Base-by-base conservation (phyloP, 75 land plant genomes). In the Pinus albicaulis region DNA sequence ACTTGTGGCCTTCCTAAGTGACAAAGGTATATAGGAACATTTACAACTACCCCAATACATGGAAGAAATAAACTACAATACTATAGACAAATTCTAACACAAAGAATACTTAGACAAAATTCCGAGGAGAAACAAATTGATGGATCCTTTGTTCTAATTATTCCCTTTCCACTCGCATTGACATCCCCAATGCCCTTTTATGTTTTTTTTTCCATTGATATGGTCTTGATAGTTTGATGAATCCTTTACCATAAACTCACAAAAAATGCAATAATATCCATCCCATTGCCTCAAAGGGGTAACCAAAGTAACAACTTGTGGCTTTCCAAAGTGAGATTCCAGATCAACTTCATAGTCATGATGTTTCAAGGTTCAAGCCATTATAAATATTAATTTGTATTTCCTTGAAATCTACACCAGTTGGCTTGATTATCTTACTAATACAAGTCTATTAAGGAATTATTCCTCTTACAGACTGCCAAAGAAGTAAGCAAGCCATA, bases 131-230 rank as follows among this genome's bases (percentile, higher is more conserved):
- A 44, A 44, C 48, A 44, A 44, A 7, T 8, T 7, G 48, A 44
- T 7, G 7, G 48, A 44, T 44, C 48, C 7, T 6, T 8, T 44
- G 48, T 80, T 94, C 78, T 71, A 97, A 81, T 28, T 98, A 86
- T 56, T 98, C 92, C 26, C 99, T 76, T 76, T 97, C 99, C 53
- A 92, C 93, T 56, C 99, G 88, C 99, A 97, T 97, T 12, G 99
- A 97, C 99, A 97, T 97, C 13, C 99, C 99, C 82, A 97, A 70
- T 70, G 99, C 99, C 77, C 97, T 80, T 82, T 97, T 98, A 89
- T 97, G 95, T 94, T 68, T 59, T 60, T 12, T 78, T 97, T 97
- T 36, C 99, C 98, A 86, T 97, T 97, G 17, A 97, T 97, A 72
- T 97, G 99, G 74, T 97, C 99, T 78, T 94, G 77, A 80, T 92